Percentiles rank a stretch among this genome's conserved stretches.
phyloP scores from a whole-genome alignment of 1,139 yeast species.

The Saccharomyces pastorianus region DNA sequence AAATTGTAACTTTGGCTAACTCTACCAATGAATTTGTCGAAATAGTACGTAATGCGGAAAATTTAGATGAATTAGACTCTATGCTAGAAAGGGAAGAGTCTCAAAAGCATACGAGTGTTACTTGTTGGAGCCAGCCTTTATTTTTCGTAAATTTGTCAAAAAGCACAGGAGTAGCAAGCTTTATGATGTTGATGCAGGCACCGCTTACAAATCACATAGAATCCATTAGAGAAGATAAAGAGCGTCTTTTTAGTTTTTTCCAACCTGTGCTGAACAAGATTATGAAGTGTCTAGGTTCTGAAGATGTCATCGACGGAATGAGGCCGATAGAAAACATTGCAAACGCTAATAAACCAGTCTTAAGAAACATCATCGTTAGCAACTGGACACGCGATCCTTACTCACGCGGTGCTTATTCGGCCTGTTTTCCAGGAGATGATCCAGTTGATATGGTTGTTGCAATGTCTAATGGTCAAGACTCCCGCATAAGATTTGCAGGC shows the following conservation, averaged over 20 bases:
- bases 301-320: constrained; percentile 15
- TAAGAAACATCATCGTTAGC: constrained; percentile 47
- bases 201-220: constrained; percentile 54
- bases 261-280: constrained; percentile 36
- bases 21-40: constrained; percentile 13
- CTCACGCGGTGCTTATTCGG: constrained; percentile 69
- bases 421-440: constrained; percentile 59
- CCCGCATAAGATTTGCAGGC: constrained; percentile 67
- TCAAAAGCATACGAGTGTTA: constrained; percentile 2
- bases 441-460: constrained; percentile 51
- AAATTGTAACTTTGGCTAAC: constrained; percentile 19
- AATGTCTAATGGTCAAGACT: constrained; percentile 49
- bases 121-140: constrained; percentile 46
- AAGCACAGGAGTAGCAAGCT: constrained; percentile 38
- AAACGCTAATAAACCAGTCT: constrained; percentile 33
- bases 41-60: constrained; percentile 13
- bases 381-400: constrained; percentile 67
- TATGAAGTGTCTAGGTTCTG: constrained; percentile 17
- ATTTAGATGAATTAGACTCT: constrained; percentile 9
- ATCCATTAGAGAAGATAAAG: constrained; percentile 29
- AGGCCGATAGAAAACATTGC: not conserved
- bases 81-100: not conserved
- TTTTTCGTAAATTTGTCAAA: constrained; percentile 40
- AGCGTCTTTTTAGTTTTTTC: constrained; percentile 38
- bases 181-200: constrained; percentile 59